Conservation (phyloP, 2,329 filamentous ascomycete species). For the Penicillium sp. region DNA sequence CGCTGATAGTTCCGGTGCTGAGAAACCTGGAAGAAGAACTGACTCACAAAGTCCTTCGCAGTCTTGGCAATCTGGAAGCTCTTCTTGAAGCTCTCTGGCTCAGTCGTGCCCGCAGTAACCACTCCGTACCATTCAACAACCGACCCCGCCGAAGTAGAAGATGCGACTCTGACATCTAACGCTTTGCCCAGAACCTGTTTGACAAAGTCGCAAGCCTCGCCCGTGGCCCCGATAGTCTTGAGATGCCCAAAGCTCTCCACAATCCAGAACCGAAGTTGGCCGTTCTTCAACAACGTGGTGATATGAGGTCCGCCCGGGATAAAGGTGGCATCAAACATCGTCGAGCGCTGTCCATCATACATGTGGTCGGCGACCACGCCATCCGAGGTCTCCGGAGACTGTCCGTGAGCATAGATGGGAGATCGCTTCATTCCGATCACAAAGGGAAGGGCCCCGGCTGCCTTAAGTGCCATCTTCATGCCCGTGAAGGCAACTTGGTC, state of each 20-base stretch:
- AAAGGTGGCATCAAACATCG: constrained; percentile 77
- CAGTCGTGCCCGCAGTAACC: constrained; percentile 19
- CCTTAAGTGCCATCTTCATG: constrained; percentile 61
- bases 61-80: constrained; percentile 50
- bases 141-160: constrained; percentile 25
- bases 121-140: constrained; percentile 35
- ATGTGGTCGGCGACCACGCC: constrained; percentile 69
- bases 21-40: constrained; percentile 67
- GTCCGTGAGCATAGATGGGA: constrained; percentile 62
- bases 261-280: constrained; percentile 72
- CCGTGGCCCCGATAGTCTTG: constrained; percentile 71
- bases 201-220: constrained; percentile 41
- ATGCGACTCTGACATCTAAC: constrained; percentile 25
- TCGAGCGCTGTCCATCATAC: constrained; percentile 71
- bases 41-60: constrained; percentile 64
- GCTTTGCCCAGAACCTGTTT: constrained; percentile 28
- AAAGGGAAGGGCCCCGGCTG: constrained; percentile 64
- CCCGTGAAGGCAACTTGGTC: constrained; percentile 64
- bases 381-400: constrained; percentile 57
- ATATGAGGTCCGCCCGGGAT: constrained; percentile 68
- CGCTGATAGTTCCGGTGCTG: constrained; percentile 71
- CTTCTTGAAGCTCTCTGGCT: too few relatives aligned
- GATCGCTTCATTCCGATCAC: constrained; percentile 69
- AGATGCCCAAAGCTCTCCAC: constrained; percentile 78
- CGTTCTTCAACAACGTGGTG: constrained; percentile 61